phyloP scores from a whole-genome alignment of 1,284 basidiomycete genomes.

The Leucocoprinus gongylophorus region DNA sequence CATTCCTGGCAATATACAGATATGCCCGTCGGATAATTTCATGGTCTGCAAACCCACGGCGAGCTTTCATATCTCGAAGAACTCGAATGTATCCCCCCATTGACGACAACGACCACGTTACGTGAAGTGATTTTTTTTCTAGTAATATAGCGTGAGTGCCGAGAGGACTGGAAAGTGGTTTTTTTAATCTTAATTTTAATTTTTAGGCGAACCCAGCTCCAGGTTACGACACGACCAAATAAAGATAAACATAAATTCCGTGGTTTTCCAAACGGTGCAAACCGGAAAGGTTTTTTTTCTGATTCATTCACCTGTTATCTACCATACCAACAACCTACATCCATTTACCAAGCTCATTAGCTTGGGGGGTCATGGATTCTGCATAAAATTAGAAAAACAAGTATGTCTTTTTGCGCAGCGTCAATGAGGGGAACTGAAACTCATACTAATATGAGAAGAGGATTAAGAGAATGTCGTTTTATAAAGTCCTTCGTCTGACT shows the following conservation, averaged over 20 bases:
- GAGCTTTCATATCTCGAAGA: constrained; percentile 72
- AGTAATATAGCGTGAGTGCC: too few relatives aligned
- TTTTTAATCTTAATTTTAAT: too few relatives aligned
- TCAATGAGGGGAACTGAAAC: not conserved
- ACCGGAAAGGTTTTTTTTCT: constrained; percentile 8
- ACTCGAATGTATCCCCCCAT: constrained; percentile 52
- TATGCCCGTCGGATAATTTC: constrained; percentile 84
- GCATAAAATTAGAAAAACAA: constrained; percentile 6
- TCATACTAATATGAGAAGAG: constrained; percentile 1
- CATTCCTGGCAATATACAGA: constrained; percentile 86
- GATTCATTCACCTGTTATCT: too few relatives aligned
- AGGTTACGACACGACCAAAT: constrained; percentile 16
- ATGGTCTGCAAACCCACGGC: constrained; percentile 59
- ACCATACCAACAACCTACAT: not conserved
- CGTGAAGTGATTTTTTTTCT: constrained; percentile 1
- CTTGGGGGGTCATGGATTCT: constrained; percentile 16
- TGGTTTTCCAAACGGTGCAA: constrained; percentile 12
- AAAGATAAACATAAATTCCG: too few relatives aligned
- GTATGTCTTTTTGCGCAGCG: not conserved
- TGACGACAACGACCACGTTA: not conserved
- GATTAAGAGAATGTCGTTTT: constrained; percentile 42
- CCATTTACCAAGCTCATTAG: not conserved
- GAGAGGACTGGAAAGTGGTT: not conserved
- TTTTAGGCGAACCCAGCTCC: too few relatives aligned
- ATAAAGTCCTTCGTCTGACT: constrained; percentile 55